These are phyloP conservation scores for Coniosporium tulheliwenetii DNA, from an alignment of 2,329 filamentous ascomycete species.

Conservation along the genomic window DNA sequence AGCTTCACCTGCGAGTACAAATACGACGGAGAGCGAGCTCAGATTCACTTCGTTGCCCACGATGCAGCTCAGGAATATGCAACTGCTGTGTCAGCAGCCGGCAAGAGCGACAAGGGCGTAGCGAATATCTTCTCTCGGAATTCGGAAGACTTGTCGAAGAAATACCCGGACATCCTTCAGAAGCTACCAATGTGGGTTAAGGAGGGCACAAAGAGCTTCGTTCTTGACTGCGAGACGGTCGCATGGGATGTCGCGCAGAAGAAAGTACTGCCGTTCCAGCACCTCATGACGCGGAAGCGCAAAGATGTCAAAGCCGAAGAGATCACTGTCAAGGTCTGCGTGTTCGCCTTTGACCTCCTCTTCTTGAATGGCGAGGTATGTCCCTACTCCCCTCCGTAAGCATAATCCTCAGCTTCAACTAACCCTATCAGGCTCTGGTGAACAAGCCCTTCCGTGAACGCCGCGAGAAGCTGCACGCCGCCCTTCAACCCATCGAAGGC, in stretches of 20 bases:
- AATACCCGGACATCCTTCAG: constrained; percentile 87
- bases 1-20: constrained; percentile 98
- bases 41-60: constrained; percentile 91
- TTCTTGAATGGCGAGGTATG: constrained; percentile 74
- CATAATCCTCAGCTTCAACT: constrained; percentile 4
- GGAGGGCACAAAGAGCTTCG: constrained; percentile 78
- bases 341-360: constrained; percentile 89
- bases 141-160: constrained; percentile 91
- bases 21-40: constrained; percentile 94
- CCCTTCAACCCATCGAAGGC: constrained; percentile 67
- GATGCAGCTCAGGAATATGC: constrained; percentile 57
- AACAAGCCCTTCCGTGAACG: constrained; percentile 76
- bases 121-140: constrained; percentile 94
- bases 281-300: constrained; percentile 93
- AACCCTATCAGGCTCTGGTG: constrained; percentile 46
- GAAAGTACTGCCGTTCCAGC: constrained; percentile 93
- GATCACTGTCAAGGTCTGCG: constrained; percentile 90
- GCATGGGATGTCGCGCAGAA: constrained; percentile 92
- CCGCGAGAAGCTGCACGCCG: constrained; percentile 53
- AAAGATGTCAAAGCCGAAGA: constrained; percentile 95
- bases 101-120: constrained; percentile 56
- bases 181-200: constrained; percentile 87
- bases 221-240: constrained; percentile 96
- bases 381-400: neutral
- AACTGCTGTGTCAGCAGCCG: constrained; percentile 38